Conservation (phyloP, 768 basidiomycete genomes). For the Megacollybia marginata region DNA sequence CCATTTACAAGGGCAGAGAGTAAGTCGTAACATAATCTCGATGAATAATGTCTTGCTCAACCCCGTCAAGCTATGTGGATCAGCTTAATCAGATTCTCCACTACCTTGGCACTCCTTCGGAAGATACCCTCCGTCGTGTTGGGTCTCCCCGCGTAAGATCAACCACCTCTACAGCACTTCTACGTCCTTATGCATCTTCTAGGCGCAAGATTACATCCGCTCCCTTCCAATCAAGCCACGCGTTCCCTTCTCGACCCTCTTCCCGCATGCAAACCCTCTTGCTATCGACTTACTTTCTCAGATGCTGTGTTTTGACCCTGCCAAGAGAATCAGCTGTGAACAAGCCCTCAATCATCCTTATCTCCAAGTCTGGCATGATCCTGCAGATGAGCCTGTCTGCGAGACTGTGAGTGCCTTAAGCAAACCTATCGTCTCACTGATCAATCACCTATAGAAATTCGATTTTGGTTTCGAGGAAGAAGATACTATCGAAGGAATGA, state of each 20-base stretch:
- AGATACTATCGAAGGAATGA: conserved; percentile 97
- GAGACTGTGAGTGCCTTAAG: conserved; percentile 46
- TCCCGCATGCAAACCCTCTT: conserved; percentile 89
- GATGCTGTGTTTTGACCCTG: conserved; percentile 93
- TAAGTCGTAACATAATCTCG: conserved; percentile 29
- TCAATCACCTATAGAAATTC: conserved; percentile 54
- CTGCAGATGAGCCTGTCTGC: conserved; percentile 87
- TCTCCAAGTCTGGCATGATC: conserved; percentile 95
- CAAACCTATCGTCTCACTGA: not conserved
- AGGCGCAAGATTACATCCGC: conserved; percentile 98
- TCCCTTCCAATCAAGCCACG: conserved; percentile 96
- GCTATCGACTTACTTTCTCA: conserved; percentile 90
- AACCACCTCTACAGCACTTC: not conserved
- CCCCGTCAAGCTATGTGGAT: conserved; percentile 75
- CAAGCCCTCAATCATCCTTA: conserved; percentile 95
- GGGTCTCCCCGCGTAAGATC: conserved; percentile 80
- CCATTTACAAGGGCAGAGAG: conserved; percentile 97
- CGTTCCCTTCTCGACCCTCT: conserved; percentile 85
- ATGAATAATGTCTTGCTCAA: not conserved
- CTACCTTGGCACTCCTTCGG: conserved; percentile 95
- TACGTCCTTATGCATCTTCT: not conserved
- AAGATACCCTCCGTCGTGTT: conserved; percentile 92
- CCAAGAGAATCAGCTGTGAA: conserved; percentile 93
- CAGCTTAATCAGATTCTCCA: conserved; percentile 98
- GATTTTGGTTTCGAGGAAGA: conserved; percentile 97